Evolutionary conservation across 2,329 filamentous ascomycete genomes (phyloP).

Genomic region (Neurospora crassa): DNA sequence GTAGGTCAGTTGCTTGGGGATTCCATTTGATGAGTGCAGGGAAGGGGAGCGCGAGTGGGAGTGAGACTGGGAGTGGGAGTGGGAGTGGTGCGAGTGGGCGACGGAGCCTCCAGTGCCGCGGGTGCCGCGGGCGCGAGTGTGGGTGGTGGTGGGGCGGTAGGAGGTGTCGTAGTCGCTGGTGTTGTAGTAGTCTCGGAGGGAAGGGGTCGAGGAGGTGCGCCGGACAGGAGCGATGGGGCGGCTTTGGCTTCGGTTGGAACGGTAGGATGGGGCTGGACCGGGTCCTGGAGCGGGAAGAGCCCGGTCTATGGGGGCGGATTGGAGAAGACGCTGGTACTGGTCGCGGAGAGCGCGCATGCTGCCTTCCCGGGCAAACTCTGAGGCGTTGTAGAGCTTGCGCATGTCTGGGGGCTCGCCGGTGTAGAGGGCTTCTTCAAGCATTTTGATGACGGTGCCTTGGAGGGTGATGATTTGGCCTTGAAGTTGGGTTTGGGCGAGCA

Average conservation of each 20-base stretch:
- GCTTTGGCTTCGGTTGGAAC: not conserved
- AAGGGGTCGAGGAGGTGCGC: conserved; percentile 16
- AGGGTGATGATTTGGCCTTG: conserved; percentile 29
- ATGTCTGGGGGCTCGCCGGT: conserved; percentile 23
- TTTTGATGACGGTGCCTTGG: conserved; percentile 27
- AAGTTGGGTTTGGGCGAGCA: conserved; percentile 25
- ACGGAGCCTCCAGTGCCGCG: not conserved
- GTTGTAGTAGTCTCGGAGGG: conserved; percentile 8
- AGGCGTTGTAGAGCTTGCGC: conserved; percentile 23
- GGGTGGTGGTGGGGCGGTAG: not conserved
- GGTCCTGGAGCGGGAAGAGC: not conserved
- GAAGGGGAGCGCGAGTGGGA: not conserved
- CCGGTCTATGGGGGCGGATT: conserved; percentile 3
- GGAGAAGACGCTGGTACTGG: conserved; percentile 24
- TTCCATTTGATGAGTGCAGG: not conserved
- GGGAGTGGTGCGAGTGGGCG: not conserved
- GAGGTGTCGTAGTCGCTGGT: not conserved
- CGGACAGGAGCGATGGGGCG: conserved; percentile 8
- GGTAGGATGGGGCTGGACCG: not conserved
- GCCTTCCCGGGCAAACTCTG: conserved; percentile 24
- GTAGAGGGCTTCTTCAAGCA: conserved; percentile 27
- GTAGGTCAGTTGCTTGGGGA: conserved; percentile 2
- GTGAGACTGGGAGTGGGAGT: not conserved
- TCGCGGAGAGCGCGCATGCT: conserved; percentile 26
- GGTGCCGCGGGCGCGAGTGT: not conserved